phyloP scores from a whole-genome alignment of 345 rosid genomes.

The Mangifera indica region DNA sequence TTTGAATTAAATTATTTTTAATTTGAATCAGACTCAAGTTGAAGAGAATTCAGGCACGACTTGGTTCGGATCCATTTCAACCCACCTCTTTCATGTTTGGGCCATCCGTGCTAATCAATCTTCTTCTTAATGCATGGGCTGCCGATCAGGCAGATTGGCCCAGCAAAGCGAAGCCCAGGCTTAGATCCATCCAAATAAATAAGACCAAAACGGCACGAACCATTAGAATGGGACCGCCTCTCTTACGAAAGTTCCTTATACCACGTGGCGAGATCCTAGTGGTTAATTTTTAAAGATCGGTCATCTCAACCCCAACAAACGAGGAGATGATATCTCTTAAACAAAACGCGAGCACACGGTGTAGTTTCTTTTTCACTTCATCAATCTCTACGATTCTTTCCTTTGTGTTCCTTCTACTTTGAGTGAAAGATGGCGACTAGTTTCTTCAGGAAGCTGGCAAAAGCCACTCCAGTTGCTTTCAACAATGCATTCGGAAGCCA shows the following conservation, averaged over 20 bases:
- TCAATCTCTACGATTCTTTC: neutral
- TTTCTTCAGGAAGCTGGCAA: constrained; percentile 60
- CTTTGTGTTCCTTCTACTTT: neutral
- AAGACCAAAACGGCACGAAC: too few relatives aligned
- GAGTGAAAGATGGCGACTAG: constrained; percentile 47
- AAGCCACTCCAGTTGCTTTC: constrained; percentile 40
- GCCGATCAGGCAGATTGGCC: neutral
- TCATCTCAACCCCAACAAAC: neutral
- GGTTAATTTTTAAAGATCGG: neutral
- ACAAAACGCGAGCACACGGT: neutral
- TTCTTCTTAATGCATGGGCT: too few relatives aligned
- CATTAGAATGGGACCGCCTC: too few relatives aligned
- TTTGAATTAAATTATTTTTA: too few relatives aligned
- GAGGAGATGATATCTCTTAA: neutral
- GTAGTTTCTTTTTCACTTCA: neutral
- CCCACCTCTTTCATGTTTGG: too few relatives aligned
- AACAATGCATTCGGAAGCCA: constrained; percentile 44
- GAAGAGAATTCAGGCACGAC: too few relatives aligned
- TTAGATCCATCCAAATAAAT: too few relatives aligned
- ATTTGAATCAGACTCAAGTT: too few relatives aligned
- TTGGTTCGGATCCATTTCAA: too few relatives aligned
- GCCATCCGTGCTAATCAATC: too few relatives aligned
- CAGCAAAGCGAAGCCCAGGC: neutral
- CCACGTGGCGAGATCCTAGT: neutral
- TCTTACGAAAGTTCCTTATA: neutral